Evolutionary conservation across 805 yeast species (phyloP).

Genomic region (Sungouiozyma intestinalis): DNA sequence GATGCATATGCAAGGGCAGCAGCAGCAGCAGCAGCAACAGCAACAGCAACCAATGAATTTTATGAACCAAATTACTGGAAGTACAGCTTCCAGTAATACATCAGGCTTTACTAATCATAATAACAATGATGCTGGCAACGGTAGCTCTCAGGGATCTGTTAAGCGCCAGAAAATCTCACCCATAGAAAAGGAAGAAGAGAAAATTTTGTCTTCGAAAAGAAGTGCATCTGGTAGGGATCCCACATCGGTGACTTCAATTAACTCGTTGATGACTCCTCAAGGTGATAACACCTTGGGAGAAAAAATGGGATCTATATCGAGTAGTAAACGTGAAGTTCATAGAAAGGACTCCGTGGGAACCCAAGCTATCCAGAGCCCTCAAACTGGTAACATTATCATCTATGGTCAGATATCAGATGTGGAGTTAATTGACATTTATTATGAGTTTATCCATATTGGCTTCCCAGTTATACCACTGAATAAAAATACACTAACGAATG

Average conservation of each 20-base stretch:
- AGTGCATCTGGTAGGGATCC: conserved; percentile 1
- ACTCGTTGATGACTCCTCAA: conserved; percentile 3
- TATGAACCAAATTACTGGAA: background rate
- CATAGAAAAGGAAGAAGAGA: conserved; percentile 1
- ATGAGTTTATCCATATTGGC: conserved; percentile 36
- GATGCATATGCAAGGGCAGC: background rate
- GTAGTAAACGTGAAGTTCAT: background rate
- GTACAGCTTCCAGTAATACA: background rate
- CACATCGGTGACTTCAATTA: conserved; percentile 6
- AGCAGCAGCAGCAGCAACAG: background rate
- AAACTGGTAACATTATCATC: conserved; percentile 1
- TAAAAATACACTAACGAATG: conserved; percentile 24
- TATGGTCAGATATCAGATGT: conserved; percentile 25
- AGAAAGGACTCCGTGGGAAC: background rate
- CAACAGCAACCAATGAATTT: background rate
- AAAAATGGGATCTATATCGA: background rate
- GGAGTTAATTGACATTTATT: conserved; percentile 36
- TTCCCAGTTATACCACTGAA: conserved; percentile 32
- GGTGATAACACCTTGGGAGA: background rate
- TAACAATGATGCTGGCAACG: background rate
- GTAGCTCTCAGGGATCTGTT: background rate
- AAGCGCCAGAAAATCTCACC: background rate
- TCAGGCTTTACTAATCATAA: background rate
- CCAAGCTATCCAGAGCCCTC: background rate
- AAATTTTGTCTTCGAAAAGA: background rate